Conservation (phyloP, 1,284 basidiomycete species). For the Apiotrichum porosum region DNA sequence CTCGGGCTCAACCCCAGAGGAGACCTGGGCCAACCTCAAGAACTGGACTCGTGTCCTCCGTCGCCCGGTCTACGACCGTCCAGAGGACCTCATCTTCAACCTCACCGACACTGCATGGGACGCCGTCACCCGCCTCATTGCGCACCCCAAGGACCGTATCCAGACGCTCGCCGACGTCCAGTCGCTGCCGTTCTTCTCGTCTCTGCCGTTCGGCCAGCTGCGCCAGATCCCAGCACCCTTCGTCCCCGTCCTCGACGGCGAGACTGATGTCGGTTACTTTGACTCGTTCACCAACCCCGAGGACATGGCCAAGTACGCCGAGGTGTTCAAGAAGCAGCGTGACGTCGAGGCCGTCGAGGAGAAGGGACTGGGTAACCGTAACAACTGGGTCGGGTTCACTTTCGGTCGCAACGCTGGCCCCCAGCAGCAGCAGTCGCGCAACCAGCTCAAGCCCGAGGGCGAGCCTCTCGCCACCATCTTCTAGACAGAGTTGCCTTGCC, state of each 20-base stretch:
- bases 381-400: slow-evolving; percentile 75
- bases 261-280: slow-evolving; percentile 96
- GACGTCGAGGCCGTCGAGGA: slow-evolving; percentile 90
- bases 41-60: slow-evolving; percentile 92
- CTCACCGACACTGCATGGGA: slow-evolving; percentile 92
- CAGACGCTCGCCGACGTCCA: slow-evolving; percentile 68
- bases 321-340: slow-evolving; percentile 94
- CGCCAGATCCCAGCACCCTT: slow-evolving; percentile 82
- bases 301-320: slow-evolving; percentile 98
- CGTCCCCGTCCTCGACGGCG: slow-evolving; percentile 89
- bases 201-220: slow-evolving; percentile 70
- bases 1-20: slow-evolving; percentile 89
- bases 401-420: slow-evolving; percentile 70
- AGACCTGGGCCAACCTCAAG: slow-evolving; percentile 99
- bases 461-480: slow-evolving; percentile 50
- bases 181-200: slow-evolving; percentile 78
- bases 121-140: slow-evolving; percentile 74
- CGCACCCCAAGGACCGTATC: slow-evolving; percentile 74
- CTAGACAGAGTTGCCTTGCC: slow-evolving; percentile 16
- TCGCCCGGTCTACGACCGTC: slow-evolving; percentile 89
- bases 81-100: slow-evolving; percentile 97
- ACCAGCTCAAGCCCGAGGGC: slow-evolving; percentile 41
- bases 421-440: slow-evolving; percentile 2
- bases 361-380: slow-evolving; percentile 62
- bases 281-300: slow-evolving; percentile 89